Evolutionary conservation across 2,329 filamentous ascomycete genomes (phyloP).

Genomic region (Harringtonia lauricola): DNA sequence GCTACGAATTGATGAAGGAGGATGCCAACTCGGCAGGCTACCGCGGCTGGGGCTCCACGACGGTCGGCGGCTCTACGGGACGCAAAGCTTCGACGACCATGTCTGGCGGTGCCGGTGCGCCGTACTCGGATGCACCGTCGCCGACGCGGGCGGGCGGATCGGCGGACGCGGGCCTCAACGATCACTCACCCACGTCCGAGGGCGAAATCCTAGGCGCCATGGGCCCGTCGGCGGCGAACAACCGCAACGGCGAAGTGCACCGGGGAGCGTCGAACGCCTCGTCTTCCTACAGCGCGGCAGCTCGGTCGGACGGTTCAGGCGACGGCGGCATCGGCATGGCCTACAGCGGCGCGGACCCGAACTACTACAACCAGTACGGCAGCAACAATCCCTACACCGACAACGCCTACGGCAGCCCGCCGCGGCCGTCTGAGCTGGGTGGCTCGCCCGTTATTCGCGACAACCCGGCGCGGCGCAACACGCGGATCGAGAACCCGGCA

Average conservation of each 20-base stretch:
- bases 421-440: constrained; percentile 29
- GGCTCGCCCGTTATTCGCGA: constrained; percentile 81
- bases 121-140: constrained; percentile 65
- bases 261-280: constrained; percentile 92
- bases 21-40: constrained; percentile 67
- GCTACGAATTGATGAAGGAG: constrained; percentile 65
- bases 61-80: constrained; percentile 53
- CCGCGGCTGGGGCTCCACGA: constrained; percentile 85
- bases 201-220: constrained; percentile 77
- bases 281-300: constrained; percentile 81
- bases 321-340: constrained; percentile 36
- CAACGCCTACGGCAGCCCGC: constrained; percentile 22
- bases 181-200: constrained; percentile 61
- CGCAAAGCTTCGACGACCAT: constrained; percentile 85
- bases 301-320: constrained; percentile 57
- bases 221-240: constrained; percentile 58
- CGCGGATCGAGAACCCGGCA: constrained; percentile 82
- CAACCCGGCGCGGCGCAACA: constrained; percentile 84
- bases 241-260: constrained; percentile 60
- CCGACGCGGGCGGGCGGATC: constrained; percentile 57
- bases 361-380: constrained; percentile 50
- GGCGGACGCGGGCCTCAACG: constrained; percentile 26
- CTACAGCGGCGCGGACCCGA: constrained; percentile 33
- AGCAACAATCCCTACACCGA: constrained; percentile 45
- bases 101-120: constrained; percentile 58